Evolutionary conservation across 129 eudicot species (phyloP).

Genomic region (Deinandra increscens): DNA sequence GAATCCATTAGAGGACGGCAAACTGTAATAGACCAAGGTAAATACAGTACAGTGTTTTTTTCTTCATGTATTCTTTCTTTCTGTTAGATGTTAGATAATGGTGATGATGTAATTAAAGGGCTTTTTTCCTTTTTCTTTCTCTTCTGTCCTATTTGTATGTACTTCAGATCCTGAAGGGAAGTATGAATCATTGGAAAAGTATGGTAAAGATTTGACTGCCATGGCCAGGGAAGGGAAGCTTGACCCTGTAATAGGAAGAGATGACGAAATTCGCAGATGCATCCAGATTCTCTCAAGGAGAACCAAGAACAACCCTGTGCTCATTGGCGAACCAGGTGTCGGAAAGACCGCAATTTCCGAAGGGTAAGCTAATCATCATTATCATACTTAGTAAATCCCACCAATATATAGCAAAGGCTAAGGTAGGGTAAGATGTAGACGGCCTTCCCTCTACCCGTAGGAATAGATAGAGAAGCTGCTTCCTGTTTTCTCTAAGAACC

Average conservation of each 20-base stretch:
- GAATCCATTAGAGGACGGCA: slow-evolving; percentile 87
- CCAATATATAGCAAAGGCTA: no score
- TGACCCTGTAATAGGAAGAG: slow-evolving; percentile 98
- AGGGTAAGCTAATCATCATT: slow-evolving; percentile 87
- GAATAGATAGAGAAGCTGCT: no score
- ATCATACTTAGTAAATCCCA: no score
- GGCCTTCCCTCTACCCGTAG: no score
- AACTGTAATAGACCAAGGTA: slow-evolving; percentile 92
- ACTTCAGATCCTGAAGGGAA: slow-evolving; percentile 90
- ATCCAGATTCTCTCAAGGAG: slow-evolving; percentile 96
- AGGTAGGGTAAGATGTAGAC: no score
- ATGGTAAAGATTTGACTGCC: slow-evolving; percentile 92
- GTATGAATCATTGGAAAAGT: slow-evolving; percentile 89
- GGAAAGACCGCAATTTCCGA: slow-evolving; percentile 99
- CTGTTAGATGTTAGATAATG: background rate
- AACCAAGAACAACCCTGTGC: slow-evolving; percentile 96
- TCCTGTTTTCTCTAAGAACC: no score
- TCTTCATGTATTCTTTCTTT: background rate
- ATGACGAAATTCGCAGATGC: slow-evolving; percentile 95
- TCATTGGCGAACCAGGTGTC: slow-evolving; percentile 99
- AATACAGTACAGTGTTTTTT: slow-evolving; percentile 21
- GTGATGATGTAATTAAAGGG: background rate
- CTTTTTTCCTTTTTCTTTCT: background rate
- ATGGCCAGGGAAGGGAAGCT: slow-evolving; percentile 93
- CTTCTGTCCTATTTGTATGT: background rate